Percentiles rank a stretch among this genome's conserved stretches.
phyloP scores from a whole-genome alignment of 768 basidiomycete species.

The Brasilioporus rufonigricans region DNA sequence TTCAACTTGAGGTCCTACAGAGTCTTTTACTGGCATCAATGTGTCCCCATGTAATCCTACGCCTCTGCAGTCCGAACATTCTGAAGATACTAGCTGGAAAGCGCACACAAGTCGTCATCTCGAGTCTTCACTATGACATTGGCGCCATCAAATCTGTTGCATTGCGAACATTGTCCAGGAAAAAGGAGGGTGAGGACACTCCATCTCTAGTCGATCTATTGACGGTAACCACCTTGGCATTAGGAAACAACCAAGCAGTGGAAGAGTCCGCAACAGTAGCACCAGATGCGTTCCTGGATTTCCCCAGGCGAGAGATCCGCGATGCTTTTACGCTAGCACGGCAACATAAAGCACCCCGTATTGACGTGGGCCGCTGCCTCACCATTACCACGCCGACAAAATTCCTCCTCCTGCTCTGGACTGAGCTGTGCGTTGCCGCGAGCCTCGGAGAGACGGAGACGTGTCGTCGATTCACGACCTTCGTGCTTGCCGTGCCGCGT shows the following conservation, averaged over 20 bases:
- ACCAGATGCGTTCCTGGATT: slow-evolving; percentile 46
- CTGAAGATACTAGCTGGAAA: slow-evolving; percentile 43
- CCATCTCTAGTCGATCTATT: not conserved
- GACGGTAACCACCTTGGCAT: not conserved
- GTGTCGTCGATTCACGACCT: slow-evolving; percentile 64
- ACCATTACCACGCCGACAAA: slow-evolving; percentile 52
- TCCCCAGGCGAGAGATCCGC: slow-evolving; percentile 56
- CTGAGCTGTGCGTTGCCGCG: slow-evolving; percentile 53
- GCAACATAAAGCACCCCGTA: slow-evolving; percentile 57
- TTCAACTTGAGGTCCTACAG: slow-evolving; percentile 65
- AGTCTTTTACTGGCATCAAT: slow-evolving; percentile 59
- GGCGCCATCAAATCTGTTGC: slow-evolving; percentile 40
- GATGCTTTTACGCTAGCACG: slow-evolving; percentile 55
- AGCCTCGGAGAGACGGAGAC: slow-evolving; percentile 59
- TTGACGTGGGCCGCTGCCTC: slow-evolving; percentile 70
- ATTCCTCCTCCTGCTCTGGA: slow-evolving; percentile 70
- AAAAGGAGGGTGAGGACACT: slow-evolving; percentile 35
- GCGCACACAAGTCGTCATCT: slow-evolving; percentile 31
- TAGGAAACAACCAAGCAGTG: slow-evolving; percentile 17
- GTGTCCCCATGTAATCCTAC: slow-evolving; percentile 65
- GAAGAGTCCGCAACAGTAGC: slow-evolving; percentile 20
- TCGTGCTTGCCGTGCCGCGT: slow-evolving; percentile 63
- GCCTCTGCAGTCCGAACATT: slow-evolving; percentile 58
- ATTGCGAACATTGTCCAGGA: slow-evolving; percentile 36
- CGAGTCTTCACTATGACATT: slow-evolving; percentile 36